phyloP scores from a whole-genome alignment of 2,329 filamentous ascomycete species.

The Leptographium flavum region DNA sequence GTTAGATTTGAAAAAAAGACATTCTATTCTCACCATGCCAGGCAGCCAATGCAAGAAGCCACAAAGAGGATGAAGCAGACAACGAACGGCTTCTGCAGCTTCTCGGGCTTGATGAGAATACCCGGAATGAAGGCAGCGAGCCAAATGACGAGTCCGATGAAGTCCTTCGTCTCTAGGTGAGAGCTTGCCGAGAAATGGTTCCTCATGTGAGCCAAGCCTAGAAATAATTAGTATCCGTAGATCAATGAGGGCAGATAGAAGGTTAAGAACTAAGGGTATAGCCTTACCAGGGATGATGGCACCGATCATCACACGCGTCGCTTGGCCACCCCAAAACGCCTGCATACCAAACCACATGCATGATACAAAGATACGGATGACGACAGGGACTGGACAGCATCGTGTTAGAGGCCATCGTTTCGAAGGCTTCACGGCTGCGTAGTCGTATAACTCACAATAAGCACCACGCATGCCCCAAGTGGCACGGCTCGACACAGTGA shows the following conservation, averaged over 20 bases:
- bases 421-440: no score
- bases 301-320: constrained; percentile 15
- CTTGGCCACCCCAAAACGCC: constrained; percentile 13
- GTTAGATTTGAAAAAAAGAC: constrained; percentile 12
- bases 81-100: constrained; percentile 6
- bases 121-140: constrained; percentile 4
- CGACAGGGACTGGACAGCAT: constrained; percentile 17
- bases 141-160: constrained; percentile 16
- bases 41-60: constrained; percentile 16
- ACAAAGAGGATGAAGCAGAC: constrained; percentile 22
- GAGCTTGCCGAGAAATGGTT: constrained; percentile 14
- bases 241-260: no score
- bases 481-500: constrained; percentile 24
- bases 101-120: constrained; percentile 7
- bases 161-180: constrained; percentile 14
- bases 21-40: constrained; percentile 14
- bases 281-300: constrained; percentile 16
- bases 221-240: no score
- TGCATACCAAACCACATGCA: constrained; percentile 21
- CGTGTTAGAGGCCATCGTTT: no score
- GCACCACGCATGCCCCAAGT: constrained; percentile 27
- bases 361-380: constrained; percentile 18
- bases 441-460: constrained; percentile 17
- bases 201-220: constrained; percentile 12
- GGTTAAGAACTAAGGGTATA: no score